Evolutionary conservation across 78 protist genomes (phyloP).

Genomic region (Isochrysis galbana): DNA sequence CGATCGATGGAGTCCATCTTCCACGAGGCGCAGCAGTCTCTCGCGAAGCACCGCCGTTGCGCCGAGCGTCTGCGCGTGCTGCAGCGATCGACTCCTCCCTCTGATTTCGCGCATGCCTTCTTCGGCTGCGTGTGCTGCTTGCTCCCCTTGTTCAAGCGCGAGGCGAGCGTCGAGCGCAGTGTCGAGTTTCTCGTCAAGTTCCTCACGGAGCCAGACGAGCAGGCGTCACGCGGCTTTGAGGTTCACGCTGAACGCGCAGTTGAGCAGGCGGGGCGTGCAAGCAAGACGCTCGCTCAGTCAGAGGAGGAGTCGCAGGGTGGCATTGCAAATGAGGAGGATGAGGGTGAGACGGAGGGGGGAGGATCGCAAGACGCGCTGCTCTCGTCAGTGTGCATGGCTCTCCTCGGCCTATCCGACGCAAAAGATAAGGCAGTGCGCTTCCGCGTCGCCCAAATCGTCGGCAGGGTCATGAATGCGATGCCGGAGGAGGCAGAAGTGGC

Average conservation of each 20-base stretch:
- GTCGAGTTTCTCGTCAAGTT: not conserved
- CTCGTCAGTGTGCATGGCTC: not conserved
- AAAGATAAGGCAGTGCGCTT: constrained; percentile 53
- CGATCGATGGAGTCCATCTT: not conserved
- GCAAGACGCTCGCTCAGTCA: too few relatives aligned
- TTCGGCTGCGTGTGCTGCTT: not conserved
- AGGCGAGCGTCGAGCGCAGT: constrained; percentile 41
- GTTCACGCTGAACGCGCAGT: too few relatives aligned
- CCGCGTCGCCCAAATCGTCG: constrained; percentile 22
- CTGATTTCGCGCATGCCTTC: not conserved
- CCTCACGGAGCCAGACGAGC: not conserved
- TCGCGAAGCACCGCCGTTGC: not conserved
- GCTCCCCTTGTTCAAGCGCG: constrained; percentile 33
- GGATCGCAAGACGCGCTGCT: not conserved
- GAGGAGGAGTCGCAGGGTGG: too few relatives aligned
- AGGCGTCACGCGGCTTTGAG: too few relatives aligned
- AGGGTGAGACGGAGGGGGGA: too few relatives aligned
- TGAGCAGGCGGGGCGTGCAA: too few relatives aligned
- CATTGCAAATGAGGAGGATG: not conserved
- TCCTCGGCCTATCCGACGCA: not conserved
- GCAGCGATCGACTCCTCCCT: not conserved
- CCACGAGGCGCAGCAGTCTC: not conserved
- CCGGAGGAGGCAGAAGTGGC: constrained; percentile 30
- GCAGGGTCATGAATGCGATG: not conserved
- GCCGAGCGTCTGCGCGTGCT: not conserved